These are phyloP conservation scores for Aspergillus aculeatus DNA, from an alignment of 2,329 filamentous ascomycete species.

Conservation along the genomic window DNA sequence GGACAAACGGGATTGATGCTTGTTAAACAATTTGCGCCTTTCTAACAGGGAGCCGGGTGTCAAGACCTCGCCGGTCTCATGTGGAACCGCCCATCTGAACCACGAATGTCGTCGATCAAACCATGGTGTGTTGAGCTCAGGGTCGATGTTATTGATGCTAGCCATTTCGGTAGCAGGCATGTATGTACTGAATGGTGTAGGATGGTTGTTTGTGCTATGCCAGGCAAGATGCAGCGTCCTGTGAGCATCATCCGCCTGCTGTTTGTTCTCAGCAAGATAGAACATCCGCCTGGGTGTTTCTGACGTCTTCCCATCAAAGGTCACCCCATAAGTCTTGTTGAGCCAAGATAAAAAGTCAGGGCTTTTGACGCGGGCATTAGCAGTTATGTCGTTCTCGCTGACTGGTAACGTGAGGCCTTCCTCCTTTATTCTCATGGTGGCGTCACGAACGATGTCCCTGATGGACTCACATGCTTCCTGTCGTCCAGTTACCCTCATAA, in stretches of 20 bases:
- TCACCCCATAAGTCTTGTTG: constrained; percentile 30
- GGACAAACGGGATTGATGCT: constrained; percentile 32
- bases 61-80: background rate
- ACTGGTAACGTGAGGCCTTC: constrained; percentile 25
- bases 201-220: constrained; percentile 17
- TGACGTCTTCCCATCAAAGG: constrained; percentile 23
- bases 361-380: constrained; percentile 21
- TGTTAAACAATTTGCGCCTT: constrained; percentile 26
- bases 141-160: constrained; percentile 25
- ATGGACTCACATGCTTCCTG: constrained; percentile 34
- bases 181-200: constrained; percentile 37
- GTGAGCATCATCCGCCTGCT: constrained; percentile 32
- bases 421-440: constrained; percentile 30
- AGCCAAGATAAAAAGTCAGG: constrained; percentile 36
- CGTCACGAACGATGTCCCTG: constrained; percentile 33
- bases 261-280: constrained; percentile 35
- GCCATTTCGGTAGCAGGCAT: constrained; percentile 29
- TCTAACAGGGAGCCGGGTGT: constrained; percentile 19
- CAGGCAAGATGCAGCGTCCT: constrained; percentile 36
- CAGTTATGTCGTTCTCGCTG: constrained; percentile 6
- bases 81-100: constrained; percentile 40
- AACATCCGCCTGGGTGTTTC: constrained; percentile 27
- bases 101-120: constrained; percentile 34
- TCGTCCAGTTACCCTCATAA: constrained; percentile 39
- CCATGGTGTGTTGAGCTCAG: constrained; percentile 28